Conservation (phyloP, 257 asterid species). For the Fraxinus quadrangulata region DNA sequence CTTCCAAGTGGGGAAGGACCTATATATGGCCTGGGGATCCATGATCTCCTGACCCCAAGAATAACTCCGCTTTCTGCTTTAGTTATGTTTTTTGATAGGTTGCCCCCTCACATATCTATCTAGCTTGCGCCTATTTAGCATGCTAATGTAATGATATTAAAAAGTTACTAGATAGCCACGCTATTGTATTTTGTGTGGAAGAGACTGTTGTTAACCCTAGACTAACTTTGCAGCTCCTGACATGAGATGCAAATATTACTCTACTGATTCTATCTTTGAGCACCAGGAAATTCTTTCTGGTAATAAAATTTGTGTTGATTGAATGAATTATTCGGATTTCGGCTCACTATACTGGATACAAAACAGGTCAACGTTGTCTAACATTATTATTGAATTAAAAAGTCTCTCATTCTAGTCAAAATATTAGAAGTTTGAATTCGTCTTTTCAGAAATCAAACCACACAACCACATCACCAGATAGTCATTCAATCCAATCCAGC, state of each 20-base stretch:
- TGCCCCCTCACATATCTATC: background rate
- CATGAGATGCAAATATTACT: background rate
- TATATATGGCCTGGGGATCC: background rate
- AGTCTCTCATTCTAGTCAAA: background rate
- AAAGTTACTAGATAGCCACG: background rate
- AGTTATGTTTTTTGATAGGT: background rate
- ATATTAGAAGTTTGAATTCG: background rate
- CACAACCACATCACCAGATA: background rate
- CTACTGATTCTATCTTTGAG: background rate
- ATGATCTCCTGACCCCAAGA: background rate
- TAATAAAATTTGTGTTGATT: background rate
- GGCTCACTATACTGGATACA: background rate
- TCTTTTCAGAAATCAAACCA: background rate
- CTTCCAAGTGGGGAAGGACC: background rate
- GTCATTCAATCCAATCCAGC: background rate
- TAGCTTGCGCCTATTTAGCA: background rate
- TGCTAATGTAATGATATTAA: background rate
- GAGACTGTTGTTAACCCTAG: background rate
- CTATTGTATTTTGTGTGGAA: background rate
- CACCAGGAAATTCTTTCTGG: background rate
- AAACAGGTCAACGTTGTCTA: background rate
- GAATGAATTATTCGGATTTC: background rate
- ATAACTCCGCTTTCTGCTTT: constrained; percentile 12
- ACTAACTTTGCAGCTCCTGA: background rate
- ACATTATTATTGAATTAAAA: background rate